These are phyloP conservation scores for Rubia yunnanensis DNA, from an alignment of 257 asterid genomes.

Conservation along the genomic window DNA sequence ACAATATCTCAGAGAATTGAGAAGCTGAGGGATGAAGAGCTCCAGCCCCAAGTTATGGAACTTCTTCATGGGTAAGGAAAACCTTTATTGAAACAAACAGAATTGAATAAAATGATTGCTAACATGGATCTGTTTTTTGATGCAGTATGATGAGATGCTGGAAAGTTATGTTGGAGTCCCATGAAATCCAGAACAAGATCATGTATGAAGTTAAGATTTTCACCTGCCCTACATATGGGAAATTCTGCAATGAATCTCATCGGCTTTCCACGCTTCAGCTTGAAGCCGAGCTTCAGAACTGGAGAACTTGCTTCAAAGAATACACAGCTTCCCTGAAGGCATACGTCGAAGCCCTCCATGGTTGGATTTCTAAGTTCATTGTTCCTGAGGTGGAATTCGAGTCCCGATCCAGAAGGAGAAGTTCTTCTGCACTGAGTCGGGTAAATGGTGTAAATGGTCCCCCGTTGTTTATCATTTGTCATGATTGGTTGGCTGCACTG, in stretches of 20 bases:
- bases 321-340: conserved; percentile 55
- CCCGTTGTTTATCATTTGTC: conserved; percentile 57
- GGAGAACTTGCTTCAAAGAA: conserved; percentile 62
- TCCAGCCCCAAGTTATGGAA: conserved; percentile 83
- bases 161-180: conserved; percentile 69
- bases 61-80: conserved; percentile 77
- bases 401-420: conserved; percentile 27
- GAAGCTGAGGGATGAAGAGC: conserved; percentile 71
- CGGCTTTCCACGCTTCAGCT: conserved; percentile 79
- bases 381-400: conserved; percentile 47
- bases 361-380: conserved; percentile 69
- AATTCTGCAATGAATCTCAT: conserved; percentile 77
- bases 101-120: neutral
- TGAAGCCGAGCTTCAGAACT: conserved; percentile 72
- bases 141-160: conserved; percentile 76
- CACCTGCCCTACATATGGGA: conserved; percentile 66
- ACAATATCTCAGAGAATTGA: conserved; percentile 79
- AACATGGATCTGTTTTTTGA: conserved; percentile 1
- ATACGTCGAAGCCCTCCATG: conserved; percentile 53
- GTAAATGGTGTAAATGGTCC: conserved; percentile 48
- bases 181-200: conserved; percentile 82
- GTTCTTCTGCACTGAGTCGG: conserved; percentile 18
- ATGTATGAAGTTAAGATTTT: conserved; percentile 64
- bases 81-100: neutral
- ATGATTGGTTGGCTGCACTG: conserved; percentile 52